Evolutionary conservation across 495 filamentous ascomycete genomes (phyloP), one percentile per base, ranked within the genome.

Genomic region (Chaetomium fimeti): DNA sequence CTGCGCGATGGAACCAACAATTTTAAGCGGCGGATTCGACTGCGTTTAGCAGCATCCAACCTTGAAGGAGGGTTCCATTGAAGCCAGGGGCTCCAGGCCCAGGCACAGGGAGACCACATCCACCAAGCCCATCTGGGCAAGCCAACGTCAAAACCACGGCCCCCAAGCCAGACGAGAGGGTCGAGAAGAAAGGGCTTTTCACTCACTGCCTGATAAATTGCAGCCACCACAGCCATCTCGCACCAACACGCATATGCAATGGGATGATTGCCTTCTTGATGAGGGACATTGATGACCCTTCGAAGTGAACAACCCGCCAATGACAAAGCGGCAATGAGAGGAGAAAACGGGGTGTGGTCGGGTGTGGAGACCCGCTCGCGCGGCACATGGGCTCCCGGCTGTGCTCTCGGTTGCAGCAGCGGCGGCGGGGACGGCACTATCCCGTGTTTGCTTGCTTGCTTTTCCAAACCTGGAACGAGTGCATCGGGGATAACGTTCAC

Each of bases 1-100:
- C 25, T 59, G 57, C 40, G 2, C 24, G 24, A 59, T 59, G 57
- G 40, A 45, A 29, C 57, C 55, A 16, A 25, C n/a, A 59, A 59
- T 48, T 59, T 59, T 59, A 25, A 38, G 38, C 55, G 55, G 38
- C 38, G 38, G 55, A 45, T 57, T 36, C 55, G 36, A 8, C 36
- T n/a, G 36, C 22, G 22, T 18, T 20, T n/a, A 29, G 16, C 25
- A 20, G 36, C 22, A 47, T 20, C 56, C 7, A 45, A 38, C 57
- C 24, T 27, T 43, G 38, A 43, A 43, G 40, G 40, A 18, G 40
- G 40, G 40, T 15, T 18, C n/a, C 43, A 47, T 47, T 7, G 40
- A 43, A 9, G 43, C n/a, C 43, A 47, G 43, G 43, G n/a, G 27
- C 28, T 18, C 25, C 24, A 28, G 49, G 45, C 18, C 20, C 22